These are phyloP conservation scores for Colletotrichum endophyticum DNA, from an alignment of 2,329 filamentous ascomycete species.

Conservation along the genomic window DNA sequence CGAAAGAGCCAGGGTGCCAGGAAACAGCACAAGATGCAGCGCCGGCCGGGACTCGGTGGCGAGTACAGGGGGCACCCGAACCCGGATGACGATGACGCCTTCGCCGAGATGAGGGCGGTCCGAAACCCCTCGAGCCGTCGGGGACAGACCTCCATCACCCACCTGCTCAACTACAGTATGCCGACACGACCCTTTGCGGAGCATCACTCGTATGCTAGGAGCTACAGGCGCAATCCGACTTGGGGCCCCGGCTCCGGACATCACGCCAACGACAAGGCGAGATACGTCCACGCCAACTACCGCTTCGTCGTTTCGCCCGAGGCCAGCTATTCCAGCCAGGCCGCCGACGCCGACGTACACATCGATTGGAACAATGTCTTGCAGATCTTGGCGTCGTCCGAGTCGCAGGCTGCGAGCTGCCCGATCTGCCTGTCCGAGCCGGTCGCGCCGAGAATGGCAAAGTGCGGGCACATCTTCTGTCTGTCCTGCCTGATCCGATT, in stretches of 20 bases:
- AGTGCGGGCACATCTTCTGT: conserved; percentile 97
- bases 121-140: conserved; percentile 72
- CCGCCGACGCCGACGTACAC: conserved; percentile 84
- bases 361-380: conserved; percentile 90
- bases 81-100: conserved; percentile 81
- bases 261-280: conserved; percentile 88
- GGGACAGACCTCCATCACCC: conserved; percentile 95
- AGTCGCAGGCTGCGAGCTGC: conserved; percentile 87
- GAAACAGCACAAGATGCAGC: conserved; percentile 85
- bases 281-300: conserved; percentile 94
- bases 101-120: conserved; percentile 75
- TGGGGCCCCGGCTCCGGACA: conserved; percentile 90
- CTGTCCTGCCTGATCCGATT: conserved; percentile 91
- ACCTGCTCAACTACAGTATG: conserved; percentile 89
- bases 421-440: conserved; percentile 95
- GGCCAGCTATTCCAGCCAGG: conserved; percentile 79
- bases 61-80: conserved; percentile 35
- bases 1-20: conserved; percentile 78
- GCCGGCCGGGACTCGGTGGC: conserved; percentile 62
- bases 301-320: conserved; percentile 91
- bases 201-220: conserved; percentile 55
- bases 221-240: conserved; percentile 73
- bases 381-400: conserved; percentile 87
- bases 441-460: conserved; percentile 94
- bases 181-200: conserved; percentile 74